These are phyloP conservation scores for Cyberlindnera sargentensis DNA, from an alignment of 805 yeast species.

Conservation along the genomic window DNA sequence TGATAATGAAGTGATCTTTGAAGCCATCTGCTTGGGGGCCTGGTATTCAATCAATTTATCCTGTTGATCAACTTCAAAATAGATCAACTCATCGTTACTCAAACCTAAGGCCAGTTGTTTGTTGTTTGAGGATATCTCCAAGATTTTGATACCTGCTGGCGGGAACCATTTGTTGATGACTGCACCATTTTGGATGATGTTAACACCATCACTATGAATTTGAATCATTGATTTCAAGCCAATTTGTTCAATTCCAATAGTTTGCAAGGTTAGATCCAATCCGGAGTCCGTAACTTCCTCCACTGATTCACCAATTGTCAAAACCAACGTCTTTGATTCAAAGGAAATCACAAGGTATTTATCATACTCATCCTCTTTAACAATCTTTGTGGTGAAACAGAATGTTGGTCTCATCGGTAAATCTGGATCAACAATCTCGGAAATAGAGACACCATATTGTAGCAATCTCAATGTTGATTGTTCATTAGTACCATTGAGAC, in stretches of 20 bases:
- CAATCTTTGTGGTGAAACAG: slow-evolving; percentile 56
- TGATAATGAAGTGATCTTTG: slow-evolving; percentile 40
- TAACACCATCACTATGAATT: slow-evolving; percentile 61
- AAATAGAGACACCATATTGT: slow-evolving; percentile 51
- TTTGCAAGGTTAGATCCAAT: slow-evolving; percentile 46
- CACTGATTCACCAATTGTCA: slow-evolving; percentile 74
- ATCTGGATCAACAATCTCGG: slow-evolving; percentile 65
- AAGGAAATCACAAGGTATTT: slow-evolving; percentile 61
- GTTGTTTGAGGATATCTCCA: slow-evolving; percentile 53
- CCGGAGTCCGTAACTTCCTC: slow-evolving; percentile 69
- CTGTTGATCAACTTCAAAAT: slow-evolving; percentile 69
- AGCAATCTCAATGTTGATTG: slow-evolving; percentile 41
- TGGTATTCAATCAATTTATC: slow-evolving; percentile 68
- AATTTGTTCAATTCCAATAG: slow-evolving; percentile 63
- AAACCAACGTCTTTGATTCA: slow-evolving; percentile 59
- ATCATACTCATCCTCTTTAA: slow-evolving; percentile 41
- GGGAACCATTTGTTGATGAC: slow-evolving; percentile 62
- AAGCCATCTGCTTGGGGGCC: slow-evolving; percentile 47
- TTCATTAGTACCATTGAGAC: slow-evolving; percentile 37
- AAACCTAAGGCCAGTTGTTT: slow-evolving; percentile 66
- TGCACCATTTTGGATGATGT: slow-evolving; percentile 38
- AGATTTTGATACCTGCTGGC: slow-evolving; percentile 65
- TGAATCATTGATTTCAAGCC: slow-evolving; percentile 63
- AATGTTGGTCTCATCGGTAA: slow-evolving; percentile 58
- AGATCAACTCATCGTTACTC: slow-evolving; percentile 67